Conservation (phyloP, 805 yeast genomes). For the Kazachstania taianensis region DNA sequence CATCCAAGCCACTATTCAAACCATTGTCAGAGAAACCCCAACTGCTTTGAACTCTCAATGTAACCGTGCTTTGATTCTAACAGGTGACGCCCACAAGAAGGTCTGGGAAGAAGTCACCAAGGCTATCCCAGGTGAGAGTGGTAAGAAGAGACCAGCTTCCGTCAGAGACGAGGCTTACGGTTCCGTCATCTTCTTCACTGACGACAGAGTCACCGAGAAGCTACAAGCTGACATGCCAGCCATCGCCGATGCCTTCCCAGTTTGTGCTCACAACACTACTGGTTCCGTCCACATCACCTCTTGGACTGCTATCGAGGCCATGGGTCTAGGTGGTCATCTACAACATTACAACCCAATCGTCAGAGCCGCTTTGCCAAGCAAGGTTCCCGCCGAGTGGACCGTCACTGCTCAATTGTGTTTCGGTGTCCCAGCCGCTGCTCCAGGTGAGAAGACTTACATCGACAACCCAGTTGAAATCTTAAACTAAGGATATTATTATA, state of each 20-base stretch:
- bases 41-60: slow-evolving; percentile 43
- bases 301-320: slow-evolving; percentile 38
- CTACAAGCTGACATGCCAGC: slow-evolving; percentile 35
- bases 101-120: slow-evolving; percentile 37
- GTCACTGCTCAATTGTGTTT: slow-evolving; percentile 43
- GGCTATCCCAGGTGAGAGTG: slow-evolving; percentile 30
- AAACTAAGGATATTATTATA: slow-evolving; percentile 12
- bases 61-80: slow-evolving; percentile 38
- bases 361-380: slow-evolving; percentile 29
- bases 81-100: slow-evolving; percentile 36
- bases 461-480: slow-evolving; percentile 35
- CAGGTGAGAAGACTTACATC: slow-evolving; percentile 33
- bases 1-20: slow-evolving; percentile 33
- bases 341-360: slow-evolving; percentile 44
- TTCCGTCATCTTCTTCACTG: slow-evolving; percentile 41
- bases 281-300: slow-evolving; percentile 42
- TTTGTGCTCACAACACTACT: slow-evolving; percentile 37
- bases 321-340: slow-evolving; percentile 41
- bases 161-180: slow-evolving; percentile 39
- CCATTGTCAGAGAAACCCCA: slow-evolving; percentile 38
- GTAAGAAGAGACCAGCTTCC: slow-evolving; percentile 34
- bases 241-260: slow-evolving; percentile 36
- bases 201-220: slow-evolving; percentile 30
- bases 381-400: slow-evolving; percentile 32
- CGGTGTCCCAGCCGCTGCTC: slow-evolving; percentile 34